Percentiles rank a stretch among this genome's conserved stretches.
Conservation (phyloP, 2,329 filamentous ascomycete species). For the Ophiostoma sp. region DNA sequence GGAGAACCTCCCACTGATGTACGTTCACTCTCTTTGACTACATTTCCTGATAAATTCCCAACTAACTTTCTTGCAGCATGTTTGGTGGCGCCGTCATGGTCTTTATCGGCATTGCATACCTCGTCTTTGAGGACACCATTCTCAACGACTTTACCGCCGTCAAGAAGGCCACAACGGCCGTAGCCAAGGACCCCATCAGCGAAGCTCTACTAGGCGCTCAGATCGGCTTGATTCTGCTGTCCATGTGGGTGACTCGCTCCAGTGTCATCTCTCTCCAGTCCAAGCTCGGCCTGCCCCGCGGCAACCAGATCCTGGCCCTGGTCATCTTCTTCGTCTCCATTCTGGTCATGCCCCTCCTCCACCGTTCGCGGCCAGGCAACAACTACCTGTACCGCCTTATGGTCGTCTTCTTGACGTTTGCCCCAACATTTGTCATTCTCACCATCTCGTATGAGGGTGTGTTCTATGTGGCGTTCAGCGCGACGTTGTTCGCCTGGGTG, state of each 20-base stretch:
- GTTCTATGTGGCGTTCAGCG: slow-evolving; percentile 88
- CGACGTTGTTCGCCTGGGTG: slow-evolving; percentile 83
- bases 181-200: slow-evolving; percentile 49
- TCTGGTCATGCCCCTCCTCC: slow-evolving; percentile 70
- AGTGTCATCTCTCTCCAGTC: slow-evolving; percentile 84
- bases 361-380: slow-evolving; percentile 75
- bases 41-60: too few species aligned
- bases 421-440: slow-evolving; percentile 90
- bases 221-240: slow-evolving; percentile 74
- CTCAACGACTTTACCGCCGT: slow-evolving; percentile 47
- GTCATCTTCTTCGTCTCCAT: slow-evolving; percentile 71
- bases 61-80: slow-evolving; percentile 50
- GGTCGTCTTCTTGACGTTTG: slow-evolving; percentile 88
- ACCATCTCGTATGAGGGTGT: slow-evolving; percentile 97
- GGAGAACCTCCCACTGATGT: slow-evolving; percentile 76
- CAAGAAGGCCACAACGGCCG: slow-evolving; percentile 29
- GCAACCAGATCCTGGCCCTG: slow-evolving; percentile 88
- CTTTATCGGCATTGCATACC: slow-evolving; percentile 71
- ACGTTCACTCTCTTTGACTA: slow-evolving; percentile 36
- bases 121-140: slow-evolving; percentile 71
- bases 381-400: slow-evolving; percentile 89
- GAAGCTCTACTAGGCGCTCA: slow-evolving; percentile 66
- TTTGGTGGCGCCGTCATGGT: slow-evolving; percentile 78
- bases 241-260: slow-evolving; percentile 83
- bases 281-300: slow-evolving; percentile 78